A percentile compares a stretch with the other conserved stretches of the same genome.
Evolutionary conservation across 345 rosid genomes (phyloP).

Genomic region (Linum lewisii): DNA sequence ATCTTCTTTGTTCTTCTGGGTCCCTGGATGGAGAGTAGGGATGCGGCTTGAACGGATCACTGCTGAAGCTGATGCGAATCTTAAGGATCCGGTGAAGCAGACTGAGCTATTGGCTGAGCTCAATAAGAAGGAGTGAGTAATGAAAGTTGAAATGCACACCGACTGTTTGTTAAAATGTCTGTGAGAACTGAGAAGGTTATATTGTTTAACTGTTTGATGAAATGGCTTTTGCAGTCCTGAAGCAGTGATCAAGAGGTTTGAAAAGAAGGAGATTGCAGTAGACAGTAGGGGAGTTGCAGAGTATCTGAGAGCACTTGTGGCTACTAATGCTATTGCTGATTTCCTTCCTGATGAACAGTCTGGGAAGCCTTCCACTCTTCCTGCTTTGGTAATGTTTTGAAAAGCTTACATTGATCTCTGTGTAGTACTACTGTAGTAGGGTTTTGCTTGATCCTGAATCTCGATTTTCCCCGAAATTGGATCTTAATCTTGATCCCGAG

Average conservation of each 20-base stretch:
- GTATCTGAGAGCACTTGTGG: slow-evolving; percentile 80
- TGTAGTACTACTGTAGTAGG: too few species aligned
- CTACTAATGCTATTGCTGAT: slow-evolving; percentile 69
- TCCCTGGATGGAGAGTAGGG: slow-evolving; percentile 71
- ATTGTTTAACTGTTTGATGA: not conserved
- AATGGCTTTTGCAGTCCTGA: slow-evolving; percentile 64
- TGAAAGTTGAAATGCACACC: not conserved
- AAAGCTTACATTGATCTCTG: not conserved
- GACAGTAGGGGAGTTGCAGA: slow-evolving; percentile 89
- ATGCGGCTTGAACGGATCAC: slow-evolving; percentile 59
- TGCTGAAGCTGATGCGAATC: slow-evolving; percentile 79
- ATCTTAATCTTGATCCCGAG: too few species aligned
- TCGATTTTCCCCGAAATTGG: too few species aligned
- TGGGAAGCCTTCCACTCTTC: slow-evolving; percentile 79
- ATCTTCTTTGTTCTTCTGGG: slow-evolving; percentile 59
- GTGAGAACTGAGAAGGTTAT: too few species aligned
- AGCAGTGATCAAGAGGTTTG: slow-evolving; percentile 82
- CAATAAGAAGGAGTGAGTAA: slow-evolving; percentile 59
- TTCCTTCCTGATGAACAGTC: slow-evolving; percentile 88
- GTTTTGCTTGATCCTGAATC: not conserved
- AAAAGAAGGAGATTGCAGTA: slow-evolving; percentile 68
- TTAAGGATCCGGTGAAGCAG: slow-evolving; percentile 61
- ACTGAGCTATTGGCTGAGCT: slow-evolving; percentile 70
- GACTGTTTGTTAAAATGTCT: not conserved
- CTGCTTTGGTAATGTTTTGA: slow-evolving; percentile 50